These are phyloP conservation scores for Closterium sp. DNA, from an alignment of 139 green algal genomes.

Conservation along the genomic window DNA sequence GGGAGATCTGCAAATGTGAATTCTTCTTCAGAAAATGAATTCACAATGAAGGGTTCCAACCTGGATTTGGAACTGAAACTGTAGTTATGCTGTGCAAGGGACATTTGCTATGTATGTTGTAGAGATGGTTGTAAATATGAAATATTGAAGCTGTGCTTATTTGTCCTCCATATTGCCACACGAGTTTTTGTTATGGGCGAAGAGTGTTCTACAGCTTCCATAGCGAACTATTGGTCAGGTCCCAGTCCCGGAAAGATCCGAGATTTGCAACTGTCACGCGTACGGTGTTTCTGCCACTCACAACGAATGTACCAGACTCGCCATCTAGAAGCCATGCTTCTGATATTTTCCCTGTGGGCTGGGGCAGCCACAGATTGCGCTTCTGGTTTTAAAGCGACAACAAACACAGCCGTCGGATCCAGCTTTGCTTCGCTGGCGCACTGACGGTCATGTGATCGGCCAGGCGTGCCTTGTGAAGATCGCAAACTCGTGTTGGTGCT, in stretches of 20 bases:
- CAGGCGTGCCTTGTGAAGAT: neutral
- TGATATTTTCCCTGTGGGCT: neutral
- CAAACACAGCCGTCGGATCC: neutral
- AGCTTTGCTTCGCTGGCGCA: neutral
- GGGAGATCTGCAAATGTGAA: neutral
- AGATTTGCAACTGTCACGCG: too few species aligned
- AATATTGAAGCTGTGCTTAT: too few species aligned
- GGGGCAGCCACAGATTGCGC: neutral
- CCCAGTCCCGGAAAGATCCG: too few species aligned
- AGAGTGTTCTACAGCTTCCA: too few species aligned
- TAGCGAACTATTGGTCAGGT: too few species aligned
- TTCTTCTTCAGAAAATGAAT: neutral
- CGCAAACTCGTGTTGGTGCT: too few species aligned
- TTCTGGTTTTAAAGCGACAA: neutral
- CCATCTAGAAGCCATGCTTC: neutral
- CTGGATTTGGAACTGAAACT: neutral
- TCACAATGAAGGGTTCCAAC: neutral
- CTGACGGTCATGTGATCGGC: neutral
- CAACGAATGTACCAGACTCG: neutral
- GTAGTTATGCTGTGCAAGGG: neutral
- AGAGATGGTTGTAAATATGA: too few species aligned
- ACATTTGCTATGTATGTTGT: too few species aligned
- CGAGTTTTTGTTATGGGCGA: too few species aligned
- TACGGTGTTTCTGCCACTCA: too few species aligned
- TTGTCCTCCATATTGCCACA: too few species aligned